Evolutionary conservation across 2,329 filamentous ascomycete species (phyloP), one percentile per base, ranked within the genome.

Genomic region (Meredithiella fracta): DNA sequence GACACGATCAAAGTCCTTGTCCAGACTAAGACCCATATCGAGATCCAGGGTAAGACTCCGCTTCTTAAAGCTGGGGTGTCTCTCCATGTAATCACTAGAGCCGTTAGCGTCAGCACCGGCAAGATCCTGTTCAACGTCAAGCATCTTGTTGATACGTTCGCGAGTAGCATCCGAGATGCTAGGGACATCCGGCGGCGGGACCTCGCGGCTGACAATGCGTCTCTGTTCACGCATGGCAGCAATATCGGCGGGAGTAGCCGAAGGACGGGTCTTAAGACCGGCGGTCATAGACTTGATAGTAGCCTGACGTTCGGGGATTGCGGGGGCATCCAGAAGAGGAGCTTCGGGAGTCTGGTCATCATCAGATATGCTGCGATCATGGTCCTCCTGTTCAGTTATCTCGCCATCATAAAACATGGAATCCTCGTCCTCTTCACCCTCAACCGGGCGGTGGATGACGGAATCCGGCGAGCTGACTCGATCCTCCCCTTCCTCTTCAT

Each of bases 1-100:
- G 56, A 97, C 86, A 59, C 91, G 80, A 64, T 97, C 89, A 69
- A 97, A 96, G 67, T 96, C 92, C 64, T 86, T 80, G 64, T 94
- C 88, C 49, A 97, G 78, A 61, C 88, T 91, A 60, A 94, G 82
- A 59, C 86, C 86, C 56, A 92, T 76, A 64, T 91, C 88, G 60
- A 89, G 82, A 64, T 86, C 81, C 61, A 94, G 72, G 6, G 88
- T 87, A 60, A 96, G 77, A 64, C 92, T 90, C 52, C 88, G 78
- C 63, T 87, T 85, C 68, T 89, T 84, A 62, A 89, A 80, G 68
- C 85, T 89, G 47, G 82, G 78, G 61, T 85, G 77, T 51, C 85
- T 77, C 54, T 80, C 75, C 8, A 78, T 62, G 63, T 71, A 75
- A 31, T 73, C 72, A 25, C 64, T 62, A 17, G 60, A 62, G 14